Evolutionary conservation across 2,329 filamentous ascomycete genomes (phyloP), one percentile per base, ranked within the genome.

Genomic region (Alternaria solani): DNA sequence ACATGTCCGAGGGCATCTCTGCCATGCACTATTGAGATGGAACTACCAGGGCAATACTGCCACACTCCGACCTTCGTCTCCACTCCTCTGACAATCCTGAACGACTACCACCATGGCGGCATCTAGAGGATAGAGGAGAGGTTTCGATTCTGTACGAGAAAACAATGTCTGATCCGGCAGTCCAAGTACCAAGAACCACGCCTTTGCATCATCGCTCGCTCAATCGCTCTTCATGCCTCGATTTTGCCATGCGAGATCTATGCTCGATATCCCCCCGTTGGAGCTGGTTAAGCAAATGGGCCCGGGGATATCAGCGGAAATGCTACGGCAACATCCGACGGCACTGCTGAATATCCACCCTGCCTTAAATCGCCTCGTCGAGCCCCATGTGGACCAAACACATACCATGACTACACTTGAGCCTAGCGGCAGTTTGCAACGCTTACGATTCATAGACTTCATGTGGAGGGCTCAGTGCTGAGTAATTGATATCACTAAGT

Each of bases 251-350:
- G 25, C 20, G 23, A 20, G 11, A 30, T 43, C 47, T 18, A 23
- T 51, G 20, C 14, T n/a, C 1, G 30, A 20, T 20, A 28, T 38
- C 34, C 38, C 38, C n/a, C 36, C 23, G 30, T 36, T 32, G 28
- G 34, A 34, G 12, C 30, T 30, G 12, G 12, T 18, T 7, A 26
- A 44, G 41, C 7, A 18, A 12, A 42, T 18, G 20, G 14, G 32
- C 28, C 34, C 42, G 16, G 26, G 18, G 28, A 42, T 39, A 38
- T 28, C 36, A 20, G 43, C 32, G 41, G 34, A 28, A 7, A 47
- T 42, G 36, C 25, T 38, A 49, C 51, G 36, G 51, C 44, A 59
- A 16, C 44, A 32, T 43, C 57, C 51, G 38, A 41, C 38, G 44
- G 44, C 26, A 59, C 38, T 49, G 32, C 18, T 23, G 14, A 30